Base-by-base conservation (phyloP, 106 monocot species). In the Dendrobium nobile region DNA sequence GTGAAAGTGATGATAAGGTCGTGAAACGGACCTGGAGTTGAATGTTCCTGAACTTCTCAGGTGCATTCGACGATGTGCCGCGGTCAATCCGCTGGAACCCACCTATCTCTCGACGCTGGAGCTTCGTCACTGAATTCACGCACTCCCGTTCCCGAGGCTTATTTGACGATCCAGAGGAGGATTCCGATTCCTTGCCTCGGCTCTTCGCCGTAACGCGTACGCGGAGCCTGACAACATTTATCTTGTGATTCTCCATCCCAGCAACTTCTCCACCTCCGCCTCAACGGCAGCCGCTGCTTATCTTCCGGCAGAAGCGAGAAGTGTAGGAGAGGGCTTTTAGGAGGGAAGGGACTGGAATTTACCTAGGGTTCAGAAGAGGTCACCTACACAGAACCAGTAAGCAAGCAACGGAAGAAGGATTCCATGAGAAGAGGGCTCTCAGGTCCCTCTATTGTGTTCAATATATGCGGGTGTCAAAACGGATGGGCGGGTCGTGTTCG, bases 81-180 rank as follows among this genome's bases (percentile, higher is more conserved):
- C 85, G 85, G 54, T 72, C 80, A 76, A 83, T 78, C 75, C 85
- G 83, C 17, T 77, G 67, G 67, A 81, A 78, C n/a, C 85, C 83
- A 4, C 90, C 90, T 77, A 90, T 87, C 85, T 90, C 90, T n/a
- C 90, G 85, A 26, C 85, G 77, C 80, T 83, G 85, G 26, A 90
- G 90, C 87, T 90, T 90, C 54, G 82, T 73, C 47, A 87, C 90
- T 15, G 90, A 90, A 73, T 87, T 90, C 51, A 83, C 47, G 31
- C 78, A 78, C 13, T 86, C 81, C 28, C 81, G 82, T 28, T 75
- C 64, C 84, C 79, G 47, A 28, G 48, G 64, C 44, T 77, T 37
- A 19, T 54, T 11, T 67, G 74, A 59, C 19, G 75, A 22, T 19
- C 72, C 76, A 18, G 41, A 47, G 51, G 43, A 51, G 17, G 47